Conservation (phyloP, 225 moss, liverwort and hornwort genomes). For the Pseudisothecium myosuroides region DNA sequence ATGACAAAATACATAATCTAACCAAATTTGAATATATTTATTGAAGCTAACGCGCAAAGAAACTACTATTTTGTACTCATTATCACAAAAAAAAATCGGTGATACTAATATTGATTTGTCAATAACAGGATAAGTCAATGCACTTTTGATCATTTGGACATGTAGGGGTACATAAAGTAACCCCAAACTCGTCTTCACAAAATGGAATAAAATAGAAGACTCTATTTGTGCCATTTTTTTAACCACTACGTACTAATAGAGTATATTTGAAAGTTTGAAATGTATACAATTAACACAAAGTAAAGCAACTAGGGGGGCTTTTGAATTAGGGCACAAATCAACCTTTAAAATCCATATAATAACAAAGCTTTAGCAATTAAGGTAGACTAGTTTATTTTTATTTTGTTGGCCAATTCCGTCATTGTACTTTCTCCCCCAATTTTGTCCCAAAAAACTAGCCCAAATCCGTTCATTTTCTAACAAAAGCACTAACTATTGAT, state of each 20-base stretch:
- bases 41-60: no score
- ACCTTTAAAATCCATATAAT: neutral
- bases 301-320: neutral
- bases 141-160: neutral
- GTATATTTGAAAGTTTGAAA: neutral
- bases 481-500: no score
- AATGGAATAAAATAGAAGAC: neutral
- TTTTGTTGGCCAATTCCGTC: accelerated
- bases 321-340: accelerated
- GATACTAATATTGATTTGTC: neutral
- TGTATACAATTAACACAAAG: neutral
- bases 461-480: no score
- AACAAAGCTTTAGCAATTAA: neutral
- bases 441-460: accelerated
- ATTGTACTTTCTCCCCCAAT: no score
- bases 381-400: accelerated
- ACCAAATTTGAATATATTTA: neutral
- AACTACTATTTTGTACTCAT: neutral
- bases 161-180: neutral
- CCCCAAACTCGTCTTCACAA: accelerated
- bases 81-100: accelerated
- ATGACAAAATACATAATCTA: neutral
- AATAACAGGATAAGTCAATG: neutral
- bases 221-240: neutral
- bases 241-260: neutral